A percentile compares a stretch with the other conserved stretches of the same genome.
phyloP scores from a whole-genome alignment of 2,329 filamentous ascomycete species.

The Apiospora marii region DNA sequence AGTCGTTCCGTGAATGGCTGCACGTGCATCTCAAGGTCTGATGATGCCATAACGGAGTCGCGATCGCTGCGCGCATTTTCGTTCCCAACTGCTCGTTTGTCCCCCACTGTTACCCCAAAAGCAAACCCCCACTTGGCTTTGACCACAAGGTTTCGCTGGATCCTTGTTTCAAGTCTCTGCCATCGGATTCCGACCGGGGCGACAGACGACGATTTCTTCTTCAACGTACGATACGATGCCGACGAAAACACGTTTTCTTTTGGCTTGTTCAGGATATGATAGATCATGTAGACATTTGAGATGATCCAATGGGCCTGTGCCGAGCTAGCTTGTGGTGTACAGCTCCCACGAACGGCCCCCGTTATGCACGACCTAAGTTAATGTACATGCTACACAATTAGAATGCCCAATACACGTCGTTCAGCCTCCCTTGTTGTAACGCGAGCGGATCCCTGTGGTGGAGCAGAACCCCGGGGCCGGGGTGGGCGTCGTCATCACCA shows the following conservation, averaged over 20 bases:
- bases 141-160: background rate
- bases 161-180: background rate
- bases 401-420: background rate
- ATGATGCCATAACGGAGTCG: background rate
- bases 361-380: background rate
- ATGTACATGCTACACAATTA: background rate
- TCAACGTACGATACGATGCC: background rate
- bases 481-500: slow-evolving; percentile 14
- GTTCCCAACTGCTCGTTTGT: background rate
- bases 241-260: background rate
- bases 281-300: background rate
- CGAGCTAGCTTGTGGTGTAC: background rate
- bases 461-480: background rate
- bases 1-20: slow-evolving; percentile 9
- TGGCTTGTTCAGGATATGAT: background rate
- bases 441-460: background rate
- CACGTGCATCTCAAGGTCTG: slow-evolving; percentile 7
- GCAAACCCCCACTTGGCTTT: slow-evolving; percentile 7
- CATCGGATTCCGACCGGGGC: background rate
- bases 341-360: background rate
- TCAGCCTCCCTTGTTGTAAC: background rate
- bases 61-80: background rate
- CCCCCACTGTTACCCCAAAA: slow-evolving; percentile 16
- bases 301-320: background rate
- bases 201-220: background rate